Evolutionary conservation across 2,329 filamentous ascomycete genomes (phyloP).

Genomic region (Nigrospora osmanthi): DNA sequence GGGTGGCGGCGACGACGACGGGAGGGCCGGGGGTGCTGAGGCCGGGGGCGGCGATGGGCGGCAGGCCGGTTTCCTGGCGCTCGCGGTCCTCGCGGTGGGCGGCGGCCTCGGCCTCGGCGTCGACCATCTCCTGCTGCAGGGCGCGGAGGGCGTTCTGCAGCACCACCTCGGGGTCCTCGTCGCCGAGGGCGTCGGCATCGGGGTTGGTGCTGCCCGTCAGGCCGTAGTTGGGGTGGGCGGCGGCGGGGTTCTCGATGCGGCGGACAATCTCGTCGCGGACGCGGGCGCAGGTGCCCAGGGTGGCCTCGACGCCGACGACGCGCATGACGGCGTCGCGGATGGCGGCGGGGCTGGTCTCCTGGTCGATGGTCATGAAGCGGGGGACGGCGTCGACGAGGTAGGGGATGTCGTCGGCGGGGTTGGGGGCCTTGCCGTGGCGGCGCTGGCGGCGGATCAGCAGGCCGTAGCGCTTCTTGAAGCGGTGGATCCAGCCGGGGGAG

Average conservation of each 20-base stretch:
- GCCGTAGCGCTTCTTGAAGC: conserved; percentile 57
- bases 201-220: conserved; percentile 11
- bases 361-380: conserved; percentile 48
- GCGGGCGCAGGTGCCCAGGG: conserved; percentile 44
- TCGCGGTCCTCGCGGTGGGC: conserved; percentile 45
- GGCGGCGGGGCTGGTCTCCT: conserved; percentile 51
- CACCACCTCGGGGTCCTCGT: conserved; percentile 48
- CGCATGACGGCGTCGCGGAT: conserved; percentile 51
- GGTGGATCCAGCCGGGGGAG: conserved; percentile 56
- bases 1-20: conserved; percentile 3
- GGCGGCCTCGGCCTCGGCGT: conserved; percentile 49
- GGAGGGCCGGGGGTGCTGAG: conserved; percentile 5
- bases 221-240: conserved; percentile 19
- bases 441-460: conserved; percentile 49
- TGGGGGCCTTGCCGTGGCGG: conserved; percentile 38
- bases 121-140: conserved; percentile 51
- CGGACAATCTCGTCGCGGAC: conserved; percentile 51
- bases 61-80: conserved; percentile 32
- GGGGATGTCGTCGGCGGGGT: conserved; percentile 46
- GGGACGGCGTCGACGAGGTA: conserved; percentile 55
- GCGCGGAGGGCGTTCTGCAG: conserved; percentile 51
- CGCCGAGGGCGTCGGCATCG: conserved; percentile 25
- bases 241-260: conserved; percentile 27
- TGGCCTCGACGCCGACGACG: conserved; percentile 46
- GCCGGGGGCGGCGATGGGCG: conserved; percentile 18